These are phyloP conservation scores for Harringtonia aguacate DNA, from an alignment of 2,329 filamentous ascomycete genomes.

Conservation along the genomic window DNA sequence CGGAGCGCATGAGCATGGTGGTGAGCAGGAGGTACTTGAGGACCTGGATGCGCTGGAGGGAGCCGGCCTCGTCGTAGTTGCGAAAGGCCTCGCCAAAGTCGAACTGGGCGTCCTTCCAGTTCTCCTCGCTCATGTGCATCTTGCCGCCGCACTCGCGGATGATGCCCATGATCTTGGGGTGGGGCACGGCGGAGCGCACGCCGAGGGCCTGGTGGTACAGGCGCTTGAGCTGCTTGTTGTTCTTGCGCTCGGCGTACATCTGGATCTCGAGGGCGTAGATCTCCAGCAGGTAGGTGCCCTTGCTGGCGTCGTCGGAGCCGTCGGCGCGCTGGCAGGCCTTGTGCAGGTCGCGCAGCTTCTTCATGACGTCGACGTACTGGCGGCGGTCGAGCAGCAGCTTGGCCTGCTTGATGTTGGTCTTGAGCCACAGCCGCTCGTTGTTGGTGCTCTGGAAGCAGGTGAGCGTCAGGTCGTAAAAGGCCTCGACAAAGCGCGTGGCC, in stretches of 20 bases:
- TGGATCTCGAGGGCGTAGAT: constrained; percentile 96
- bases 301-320: constrained; percentile 82
- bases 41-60: constrained; percentile 90
- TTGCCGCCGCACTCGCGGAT: constrained; percentile 98
- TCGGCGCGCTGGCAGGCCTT: constrained; percentile 79
- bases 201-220: constrained; percentile 86
- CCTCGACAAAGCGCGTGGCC: constrained; percentile 75
- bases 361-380: constrained; percentile 69
- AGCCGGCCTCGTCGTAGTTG: constrained; percentile 97
- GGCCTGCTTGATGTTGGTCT: constrained; percentile 95
- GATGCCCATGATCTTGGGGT: constrained; percentile 98
- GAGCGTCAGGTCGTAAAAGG: constrained; percentile 89
- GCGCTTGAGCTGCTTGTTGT: constrained; percentile 92
- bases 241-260: constrained; percentile 94
- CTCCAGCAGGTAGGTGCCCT: constrained; percentile 92
- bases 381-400: constrained; percentile 86
- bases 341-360: constrained; percentile 82
- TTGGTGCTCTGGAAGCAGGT: constrained; percentile 95
- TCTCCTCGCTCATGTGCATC: constrained; percentile 99
- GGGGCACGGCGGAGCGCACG: constrained; percentile 92
- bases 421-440: constrained; percentile 93
- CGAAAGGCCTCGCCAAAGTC: constrained; percentile 99
- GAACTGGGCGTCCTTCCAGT: constrained; percentile 93
- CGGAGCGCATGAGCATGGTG: constrained; percentile 96
- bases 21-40: constrained; percentile 93